Percentiles rank a stretch among this genome's conserved stretches.
phyloP scores from a whole-genome alignment of 148 eudicot species.

The Tetragonia tetragonoides region DNA sequence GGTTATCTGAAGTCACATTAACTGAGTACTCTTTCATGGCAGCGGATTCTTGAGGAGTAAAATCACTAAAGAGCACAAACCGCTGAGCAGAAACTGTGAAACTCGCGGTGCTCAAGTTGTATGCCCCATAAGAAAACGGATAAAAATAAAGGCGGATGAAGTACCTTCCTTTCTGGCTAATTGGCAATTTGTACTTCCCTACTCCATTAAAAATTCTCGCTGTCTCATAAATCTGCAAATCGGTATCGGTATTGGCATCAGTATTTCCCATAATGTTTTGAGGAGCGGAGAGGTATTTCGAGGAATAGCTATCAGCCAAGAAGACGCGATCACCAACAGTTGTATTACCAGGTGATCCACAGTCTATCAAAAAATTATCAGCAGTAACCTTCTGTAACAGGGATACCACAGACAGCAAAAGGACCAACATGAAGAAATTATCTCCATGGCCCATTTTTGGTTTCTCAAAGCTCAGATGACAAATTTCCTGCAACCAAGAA shows the following conservation, averaged over 20 bases:
- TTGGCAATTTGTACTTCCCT: constrained; percentile 57
- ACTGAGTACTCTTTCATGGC: constrained; percentile 61
- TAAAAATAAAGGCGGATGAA: constrained; percentile 74
- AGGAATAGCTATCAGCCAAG: constrained; percentile 42
- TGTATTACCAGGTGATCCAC: constrained; percentile 51
- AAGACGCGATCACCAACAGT: constrained; percentile 39
- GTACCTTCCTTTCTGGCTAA: constrained; percentile 55
- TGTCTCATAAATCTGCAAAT: constrained; percentile 45
- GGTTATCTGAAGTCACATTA: constrained; percentile 46
- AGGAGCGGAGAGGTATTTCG: constrained; percentile 38
- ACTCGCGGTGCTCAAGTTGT: constrained; percentile 41
- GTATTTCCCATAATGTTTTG: constrained; percentile 31
- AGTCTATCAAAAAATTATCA: constrained; percentile 44
- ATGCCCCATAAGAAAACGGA: constrained; percentile 45
- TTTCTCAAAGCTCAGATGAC: background rate
- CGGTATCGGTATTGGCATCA: constrained; percentile 20
- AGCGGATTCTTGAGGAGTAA: constrained; percentile 33
- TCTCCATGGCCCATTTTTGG: constrained; percentile 23
- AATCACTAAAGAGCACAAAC: constrained; percentile 49
- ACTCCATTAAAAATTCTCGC: constrained; percentile 55
- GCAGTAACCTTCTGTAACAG: constrained; percentile 28
- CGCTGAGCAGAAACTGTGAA: constrained; percentile 61
- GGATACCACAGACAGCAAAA: constrained; percentile 24
- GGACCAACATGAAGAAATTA: constrained; percentile 24
- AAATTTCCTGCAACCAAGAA: constrained; percentile 29